phyloP scores from a whole-genome alignment of 106 monocot genomes.

The Acorus gramineus region DNA sequence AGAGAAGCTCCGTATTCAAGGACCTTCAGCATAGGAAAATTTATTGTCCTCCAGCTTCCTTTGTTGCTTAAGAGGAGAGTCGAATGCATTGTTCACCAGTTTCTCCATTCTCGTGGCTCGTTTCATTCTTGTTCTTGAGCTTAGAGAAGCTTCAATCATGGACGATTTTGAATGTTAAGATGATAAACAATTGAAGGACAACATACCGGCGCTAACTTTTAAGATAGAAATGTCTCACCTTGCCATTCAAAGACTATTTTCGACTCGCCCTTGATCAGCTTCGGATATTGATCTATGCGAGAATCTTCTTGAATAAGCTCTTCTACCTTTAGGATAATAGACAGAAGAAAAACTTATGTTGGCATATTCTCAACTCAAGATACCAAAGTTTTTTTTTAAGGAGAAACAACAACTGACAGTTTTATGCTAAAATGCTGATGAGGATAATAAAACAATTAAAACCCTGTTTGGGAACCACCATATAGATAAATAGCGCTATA shows the following conservation, averaged over 20 bases:
- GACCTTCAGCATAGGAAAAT: constrained; percentile 47
- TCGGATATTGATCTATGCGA: constrained; percentile 91
- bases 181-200: not conserved
- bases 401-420: too few relatives aligned
- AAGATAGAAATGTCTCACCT: constrained; percentile 21
- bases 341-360: not conserved
- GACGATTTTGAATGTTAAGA: not conserved
- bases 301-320: constrained; percentile 82
- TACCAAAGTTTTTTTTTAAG: too few relatives aligned
- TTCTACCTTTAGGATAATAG: constrained; percentile 47
- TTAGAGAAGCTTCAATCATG: constrained; percentile 30
- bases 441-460: too few relatives aligned
- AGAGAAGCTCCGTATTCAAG: constrained; percentile 73
- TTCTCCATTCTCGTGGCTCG: constrained; percentile 8
- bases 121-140: constrained; percentile 21
- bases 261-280: constrained; percentile 80
- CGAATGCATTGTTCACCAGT: not conserved
- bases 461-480: too few relatives aligned
- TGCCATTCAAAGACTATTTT: constrained; percentile 93
- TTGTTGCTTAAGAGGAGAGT: constrained; percentile 3
- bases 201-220: too few relatives aligned
- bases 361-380: too few relatives aligned
- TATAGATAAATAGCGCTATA: too few relatives aligned
- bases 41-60: not conserved
- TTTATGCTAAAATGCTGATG: too few relatives aligned